Base-by-base conservation (phyloP, 169 alveolate species). In the Plasmodium ovale region DNA sequence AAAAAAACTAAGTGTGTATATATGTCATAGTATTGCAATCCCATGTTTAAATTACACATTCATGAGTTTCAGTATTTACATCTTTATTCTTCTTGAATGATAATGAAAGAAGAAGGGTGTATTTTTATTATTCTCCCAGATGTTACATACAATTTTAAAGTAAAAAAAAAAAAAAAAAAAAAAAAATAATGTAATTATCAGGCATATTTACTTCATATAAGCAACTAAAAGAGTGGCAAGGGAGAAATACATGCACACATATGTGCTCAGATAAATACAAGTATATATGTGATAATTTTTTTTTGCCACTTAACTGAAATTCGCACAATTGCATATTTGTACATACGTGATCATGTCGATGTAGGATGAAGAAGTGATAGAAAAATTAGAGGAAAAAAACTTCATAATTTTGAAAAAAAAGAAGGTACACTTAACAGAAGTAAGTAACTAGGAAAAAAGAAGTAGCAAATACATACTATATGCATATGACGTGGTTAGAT, bases 281-380 rank as follows among this genome's bases (percentile, higher is more conserved):
- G 3, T 49, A 33, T 54, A 49, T 54, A 51, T 29, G 27, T 19
- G 7, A 14, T 49, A 25, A 31, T 21, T 14, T 58, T n/a, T n/a
- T n/a, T n/a, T n/a, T n/a, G n/a, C n/a, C n/a, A n/a, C n/a, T n/a
- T n/a, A n/a, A n/a, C n/a, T n/a, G n/a, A 9, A 23, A 47, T 33
- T 14, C 33, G n/a, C 51, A 69, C 33, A 29, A 39, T 9, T 39
- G 51, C 51, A 58, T 60, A 0, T 25, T 27, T 35, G 33, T 31
- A 27, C 23, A 60, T 14, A 60, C 23, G 9, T 54, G 19, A n/a
- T 72, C 33, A n/a, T 44, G 59, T 14, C 21, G 19, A 77, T 37
- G 7, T 69, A 82, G 90, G 90, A 82, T 27, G 90, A 82, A 65
- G 90, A 82, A 69, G 90, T 82, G 9, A 16, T 82, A 53, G 72